Base-by-base conservation (phyloP, 2,329 filamentous ascomycete species). In the Fusarium nelsonii region DNA sequence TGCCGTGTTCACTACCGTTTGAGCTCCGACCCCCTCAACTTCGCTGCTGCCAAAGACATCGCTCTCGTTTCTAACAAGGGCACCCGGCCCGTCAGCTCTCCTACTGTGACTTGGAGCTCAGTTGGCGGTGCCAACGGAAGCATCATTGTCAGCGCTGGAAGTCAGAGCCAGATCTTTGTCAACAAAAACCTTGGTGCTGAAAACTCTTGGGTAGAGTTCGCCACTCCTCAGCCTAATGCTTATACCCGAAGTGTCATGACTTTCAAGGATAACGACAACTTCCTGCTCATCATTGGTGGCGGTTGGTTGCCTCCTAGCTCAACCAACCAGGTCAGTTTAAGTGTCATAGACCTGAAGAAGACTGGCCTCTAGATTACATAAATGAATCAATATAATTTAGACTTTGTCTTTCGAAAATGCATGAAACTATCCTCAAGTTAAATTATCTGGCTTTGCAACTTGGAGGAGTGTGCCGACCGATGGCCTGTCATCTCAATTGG, bases 1-100 rank as follows among this genome's bases (percentile, higher is more conserved):
- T 84, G 81, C 75, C 77, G 80, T 6, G 77, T 83, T 4, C 79
- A 82, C 72, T 85, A 84, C 75, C 79, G 80, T 20, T 68, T 84
- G n/a, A 74, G 80, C 15, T 69, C 76, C 14, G 70, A 76, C 40
- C 82, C 82, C 7, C 74, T 77, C 49, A 71, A 77, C 36, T 79
- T 84, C 51, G 68, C 74, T 41, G 56, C 68, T 2, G 76, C 75
- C 2, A 68, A 75, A 18, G 74, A 74, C 1, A 60, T 74, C 9
- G 74, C 75, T 12, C 78, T 82, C 16, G 74, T 79, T 1, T 75
- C 78, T 46, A 70, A 74, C 64, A 75, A 75, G 54, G 75, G 76
- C 15, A 77, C 76, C 1, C 72, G 75, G 9, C 81, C 80, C 26
- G 80, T 78, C 54, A 77, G 77, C 55, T 81, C 78, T n/a, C 83